phyloP scores from a whole-genome alignment of 192 early-diverging fungal species.

The Coemansia sp. region DNA sequence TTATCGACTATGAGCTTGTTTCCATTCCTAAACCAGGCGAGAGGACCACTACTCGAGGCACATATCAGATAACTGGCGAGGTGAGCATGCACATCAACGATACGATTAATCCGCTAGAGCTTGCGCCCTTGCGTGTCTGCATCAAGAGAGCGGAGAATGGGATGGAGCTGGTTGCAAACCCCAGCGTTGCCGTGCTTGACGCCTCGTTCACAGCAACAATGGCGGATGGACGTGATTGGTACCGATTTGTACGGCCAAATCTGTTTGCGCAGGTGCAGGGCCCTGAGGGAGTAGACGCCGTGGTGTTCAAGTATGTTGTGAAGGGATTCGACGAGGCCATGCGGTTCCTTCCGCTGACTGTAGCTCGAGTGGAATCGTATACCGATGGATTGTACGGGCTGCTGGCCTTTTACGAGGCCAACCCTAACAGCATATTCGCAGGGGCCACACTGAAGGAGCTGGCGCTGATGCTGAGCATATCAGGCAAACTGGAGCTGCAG shows the following conservation, averaged over 20 bases:
- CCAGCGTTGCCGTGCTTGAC: conserved; percentile 41
- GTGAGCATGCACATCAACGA: conserved; percentile 29
- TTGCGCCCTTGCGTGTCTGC: conserved; percentile 49
- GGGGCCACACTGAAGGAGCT: conserved; percentile 23
- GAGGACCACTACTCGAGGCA: neutral
- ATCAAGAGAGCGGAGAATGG: conserved; percentile 19
- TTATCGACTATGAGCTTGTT: conserved; percentile 28
- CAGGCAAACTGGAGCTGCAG: conserved; percentile 31
- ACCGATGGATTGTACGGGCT: conserved; percentile 14
- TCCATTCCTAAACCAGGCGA: neutral
- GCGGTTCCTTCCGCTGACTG: conserved; percentile 20
- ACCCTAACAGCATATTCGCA: conserved; percentile 17
- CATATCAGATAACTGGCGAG: conserved; percentile 35
- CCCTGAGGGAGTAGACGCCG: conserved; percentile 11
- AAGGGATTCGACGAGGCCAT: neutral
- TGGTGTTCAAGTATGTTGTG: conserved; percentile 47
- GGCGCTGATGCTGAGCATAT: conserved; percentile 34
- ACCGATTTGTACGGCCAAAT: conserved; percentile 52
- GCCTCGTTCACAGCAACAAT: conserved; percentile 26
- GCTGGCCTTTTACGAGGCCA: conserved; percentile 41
- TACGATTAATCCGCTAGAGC: conserved; percentile 38
- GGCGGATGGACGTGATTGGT: conserved; percentile 43
- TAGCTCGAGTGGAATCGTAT: neutral
- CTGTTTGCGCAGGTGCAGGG: conserved; percentile 37
- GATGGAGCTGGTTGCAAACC: conserved; percentile 45